Percentiles rank a stretch among this genome's conserved stretches.
Conservation (phyloP, 257 asterid genomes). For the Agastache rugosa region DNA sequence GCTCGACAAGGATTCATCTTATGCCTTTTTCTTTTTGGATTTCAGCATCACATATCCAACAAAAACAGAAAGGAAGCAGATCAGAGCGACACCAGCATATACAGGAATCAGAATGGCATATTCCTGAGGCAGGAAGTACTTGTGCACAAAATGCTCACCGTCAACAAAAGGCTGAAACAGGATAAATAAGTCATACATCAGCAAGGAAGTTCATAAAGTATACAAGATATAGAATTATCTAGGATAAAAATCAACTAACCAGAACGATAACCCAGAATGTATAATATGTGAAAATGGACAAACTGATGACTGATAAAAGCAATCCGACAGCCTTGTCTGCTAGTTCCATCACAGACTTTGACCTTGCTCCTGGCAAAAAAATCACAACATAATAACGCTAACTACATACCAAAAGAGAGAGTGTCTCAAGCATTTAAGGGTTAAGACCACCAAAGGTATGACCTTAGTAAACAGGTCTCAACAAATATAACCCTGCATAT, state of each 20-base stretch:
- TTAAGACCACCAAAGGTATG: not conserved
- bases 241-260: conserved; percentile 49
- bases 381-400: not conserved
- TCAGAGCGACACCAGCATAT: conserved; percentile 62
- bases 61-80: conserved; percentile 70
- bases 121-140: conserved; percentile 89
- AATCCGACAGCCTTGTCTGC: conserved; percentile 86
- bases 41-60: conserved; percentile 87
- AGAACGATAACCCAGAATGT: conserved; percentile 90
- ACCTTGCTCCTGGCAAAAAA: conserved; percentile 32
- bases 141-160: conserved; percentile 82
- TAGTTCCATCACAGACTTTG: conserved; percentile 52
- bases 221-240: not conserved
- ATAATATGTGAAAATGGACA: conserved; percentile 85
- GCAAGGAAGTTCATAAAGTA: not conserved
- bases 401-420: not conserved
- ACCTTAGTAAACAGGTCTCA: not conserved
- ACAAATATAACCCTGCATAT: too few relatives aligned
- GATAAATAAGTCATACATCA: conserved; percentile 11
- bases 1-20: conserved; percentile 29
- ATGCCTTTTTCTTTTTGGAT: conserved; percentile 83
- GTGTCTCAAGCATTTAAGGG: conserved; percentile 23
- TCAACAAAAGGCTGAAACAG: conserved; percentile 87
- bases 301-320: conserved; percentile 72
- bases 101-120: conserved; percentile 75